These are phyloP conservation scores for Celoporthe dispersa DNA, from an alignment of 2,329 filamentous ascomycete species.

Conservation along the genomic window DNA sequence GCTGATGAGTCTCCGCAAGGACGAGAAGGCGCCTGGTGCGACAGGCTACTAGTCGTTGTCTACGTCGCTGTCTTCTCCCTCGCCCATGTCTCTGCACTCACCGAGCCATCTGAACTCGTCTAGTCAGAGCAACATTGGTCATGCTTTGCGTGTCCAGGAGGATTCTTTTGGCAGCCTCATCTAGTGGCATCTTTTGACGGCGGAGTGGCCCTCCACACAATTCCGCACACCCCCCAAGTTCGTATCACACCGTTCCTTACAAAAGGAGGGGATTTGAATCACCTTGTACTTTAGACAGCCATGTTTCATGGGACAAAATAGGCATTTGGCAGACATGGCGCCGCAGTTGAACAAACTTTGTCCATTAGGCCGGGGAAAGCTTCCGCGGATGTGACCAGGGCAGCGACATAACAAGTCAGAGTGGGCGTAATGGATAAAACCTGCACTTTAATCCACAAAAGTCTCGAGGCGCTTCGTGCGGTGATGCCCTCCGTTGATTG, in stretches of 20 bases:
- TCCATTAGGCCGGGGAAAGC: constrained; percentile 7
- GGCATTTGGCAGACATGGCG: constrained; percentile 26
- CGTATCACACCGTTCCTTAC: not conserved
- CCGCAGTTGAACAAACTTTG: constrained; percentile 15
- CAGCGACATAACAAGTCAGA: constrained; percentile 11
- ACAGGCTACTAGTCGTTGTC: constrained; percentile 46
- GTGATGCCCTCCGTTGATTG: constrained; percentile 22
- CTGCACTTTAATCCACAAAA: constrained; percentile 11
- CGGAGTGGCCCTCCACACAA: not conserved
- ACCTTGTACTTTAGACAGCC: constrained; percentile 30
- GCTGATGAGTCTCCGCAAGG: constrained; percentile 85
- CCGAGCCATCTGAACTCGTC: constrained; percentile 9
- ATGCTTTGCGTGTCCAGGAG: constrained; percentile 23
- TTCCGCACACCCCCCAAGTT: not conserved
- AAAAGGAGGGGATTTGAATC: constrained; percentile 8
- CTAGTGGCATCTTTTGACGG: constrained; percentile 8
- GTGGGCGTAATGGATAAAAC: constrained; percentile 25
- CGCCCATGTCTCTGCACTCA: constrained; percentile 21
- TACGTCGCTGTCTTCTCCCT: constrained; percentile 25
- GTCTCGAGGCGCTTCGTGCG: constrained; percentile 6
- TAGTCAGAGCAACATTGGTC: not conserved
- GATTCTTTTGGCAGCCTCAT: constrained; percentile 29
- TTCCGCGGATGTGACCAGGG: not conserved
- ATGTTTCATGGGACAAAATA: constrained; percentile 12
- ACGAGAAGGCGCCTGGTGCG: constrained; percentile 79